These are phyloP conservation scores for Citrus glauca DNA, from an alignment of 345 rosid genomes.

Conservation along the genomic window DNA sequence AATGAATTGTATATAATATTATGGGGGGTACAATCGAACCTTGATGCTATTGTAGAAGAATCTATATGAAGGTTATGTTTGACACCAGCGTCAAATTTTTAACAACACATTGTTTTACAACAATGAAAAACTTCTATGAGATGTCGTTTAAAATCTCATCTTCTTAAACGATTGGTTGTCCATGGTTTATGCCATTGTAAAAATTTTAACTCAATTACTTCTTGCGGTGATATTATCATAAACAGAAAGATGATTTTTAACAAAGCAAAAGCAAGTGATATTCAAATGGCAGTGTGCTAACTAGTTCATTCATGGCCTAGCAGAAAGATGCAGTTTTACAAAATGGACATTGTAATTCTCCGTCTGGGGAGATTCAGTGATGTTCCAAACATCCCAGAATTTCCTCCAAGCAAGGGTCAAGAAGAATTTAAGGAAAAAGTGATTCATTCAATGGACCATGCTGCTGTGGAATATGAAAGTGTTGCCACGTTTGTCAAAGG, in stretches of 20 bases:
- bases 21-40: not conserved
- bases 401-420: conserved; percentile 34
- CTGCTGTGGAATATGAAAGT: conserved; percentile 14
- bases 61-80: not conserved
- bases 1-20: not conserved
- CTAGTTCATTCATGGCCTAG: not conserved
- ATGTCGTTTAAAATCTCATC: not conserved
- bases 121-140: not conserved
- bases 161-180: too few species aligned
- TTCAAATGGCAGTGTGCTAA: too few species aligned
- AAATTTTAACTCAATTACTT: too few species aligned
- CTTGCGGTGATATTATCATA: too few species aligned
- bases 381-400: conserved; percentile 39
- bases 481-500: conserved; percentile 19
- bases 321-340: conserved; percentile 15
- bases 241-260: too few species aligned
- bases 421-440: conserved; percentile 42
- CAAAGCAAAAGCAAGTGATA: too few species aligned
- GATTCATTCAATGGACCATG: conserved; percentile 43
- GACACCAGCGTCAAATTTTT: not conserved
- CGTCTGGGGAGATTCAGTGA: conserved; percentile 35
- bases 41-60: not conserved
- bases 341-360: conserved; percentile 34
- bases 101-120: not conserved
- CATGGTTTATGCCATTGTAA: too few species aligned